Evolutionary conservation across 495 filamentous ascomycete species (phyloP), one percentile per base, ranked within the genome.

Genomic region (Penicillium turbatum): DNA sequence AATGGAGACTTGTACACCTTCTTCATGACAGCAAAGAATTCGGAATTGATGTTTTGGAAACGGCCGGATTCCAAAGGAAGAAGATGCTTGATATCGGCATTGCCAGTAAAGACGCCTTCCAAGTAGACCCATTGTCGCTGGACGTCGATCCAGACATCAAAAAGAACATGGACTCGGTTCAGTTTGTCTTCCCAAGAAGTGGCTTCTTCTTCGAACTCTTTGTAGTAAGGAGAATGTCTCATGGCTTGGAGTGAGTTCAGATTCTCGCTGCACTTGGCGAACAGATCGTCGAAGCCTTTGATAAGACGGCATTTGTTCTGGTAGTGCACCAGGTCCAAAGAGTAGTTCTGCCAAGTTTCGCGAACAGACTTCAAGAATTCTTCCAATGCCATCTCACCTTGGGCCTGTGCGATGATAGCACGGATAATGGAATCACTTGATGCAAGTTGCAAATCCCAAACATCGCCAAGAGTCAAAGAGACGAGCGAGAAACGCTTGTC

Each of bases 121-220:
- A 99, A 80, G 63, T 99, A 99, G 4, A 97, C 92, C 93, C 93
- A 99, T 75, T 99, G 93, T 52, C 93, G 84, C 70, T 99, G 93
- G 24, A 99, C 95, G 73, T 99, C 93, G 57, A 99, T 97, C 93
- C 93, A 99, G 27, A 97, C 90, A 72, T 99, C 95, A 65, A 99
- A 99, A 2, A 97, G 79, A 30, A 97, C 89, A 67, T 97, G 93
- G 17, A 97, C 89, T 34, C 95, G 85, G 69, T 99, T 99, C 37
- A 99, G 79, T 62, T 95, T 96, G 69, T 99, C 93, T 72, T 99
- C 93, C 95, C 95, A 99, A 3, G 84, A 81, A 2, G 90, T 86
- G 16, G 93, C 93, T 56, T 97, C 95, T 60, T 97, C 93, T 65
- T 97, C 93, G 59, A 99, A 99, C 60, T 96, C 92, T 67, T 96